phyloP scores from a whole-genome alignment of 805 yeast genomes.

The Candida berthetii region DNA sequence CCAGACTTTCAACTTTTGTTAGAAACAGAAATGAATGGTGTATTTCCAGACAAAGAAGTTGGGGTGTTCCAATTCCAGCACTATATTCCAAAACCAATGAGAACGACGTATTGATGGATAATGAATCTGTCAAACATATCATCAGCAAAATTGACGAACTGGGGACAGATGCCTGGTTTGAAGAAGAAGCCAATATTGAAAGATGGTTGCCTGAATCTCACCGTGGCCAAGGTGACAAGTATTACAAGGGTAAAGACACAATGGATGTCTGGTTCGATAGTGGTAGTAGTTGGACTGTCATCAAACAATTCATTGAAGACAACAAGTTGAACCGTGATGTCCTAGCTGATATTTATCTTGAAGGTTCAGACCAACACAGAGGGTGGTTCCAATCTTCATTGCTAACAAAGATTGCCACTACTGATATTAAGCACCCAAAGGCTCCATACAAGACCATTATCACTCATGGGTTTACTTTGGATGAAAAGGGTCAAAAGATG shows the following conservation, averaged over 20 bases:
- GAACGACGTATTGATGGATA: constrained; percentile 58
- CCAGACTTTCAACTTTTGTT: constrained; percentile 67
- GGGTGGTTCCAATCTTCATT: constrained; percentile 99
- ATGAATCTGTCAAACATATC: constrained; percentile 48
- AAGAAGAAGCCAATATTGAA: constrained; percentile 37
- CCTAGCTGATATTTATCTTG: constrained; percentile 81
- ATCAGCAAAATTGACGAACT: constrained; percentile 45
- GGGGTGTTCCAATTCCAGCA: constrained; percentile 99
- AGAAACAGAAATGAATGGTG: constrained; percentile 91
- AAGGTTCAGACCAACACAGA: constrained; percentile 97
- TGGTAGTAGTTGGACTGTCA: constrained; percentile 83
- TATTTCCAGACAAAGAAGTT: constrained; percentile 87
- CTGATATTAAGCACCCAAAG: constrained; percentile 12
- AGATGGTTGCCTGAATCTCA: constrained; percentile 70
- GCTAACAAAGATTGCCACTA: constrained; percentile 61
- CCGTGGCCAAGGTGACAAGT: constrained; percentile 34
- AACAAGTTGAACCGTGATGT: constrained; percentile 31
- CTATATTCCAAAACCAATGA: constrained; percentile 49
- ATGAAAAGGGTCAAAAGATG: constrained; percentile 84
- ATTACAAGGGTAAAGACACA: constrained; percentile 73
- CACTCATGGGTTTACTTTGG: constrained; percentile 93
- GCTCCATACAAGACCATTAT: constrained; percentile 74
- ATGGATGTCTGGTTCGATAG: constrained; percentile 99
- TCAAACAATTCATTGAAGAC: constrained; percentile 32
- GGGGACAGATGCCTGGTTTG: constrained; percentile 85